Evolutionary conservation across 1,284 basidiomycete species (phyloP).

Genomic region (Singerocomus inundabilis): DNA sequence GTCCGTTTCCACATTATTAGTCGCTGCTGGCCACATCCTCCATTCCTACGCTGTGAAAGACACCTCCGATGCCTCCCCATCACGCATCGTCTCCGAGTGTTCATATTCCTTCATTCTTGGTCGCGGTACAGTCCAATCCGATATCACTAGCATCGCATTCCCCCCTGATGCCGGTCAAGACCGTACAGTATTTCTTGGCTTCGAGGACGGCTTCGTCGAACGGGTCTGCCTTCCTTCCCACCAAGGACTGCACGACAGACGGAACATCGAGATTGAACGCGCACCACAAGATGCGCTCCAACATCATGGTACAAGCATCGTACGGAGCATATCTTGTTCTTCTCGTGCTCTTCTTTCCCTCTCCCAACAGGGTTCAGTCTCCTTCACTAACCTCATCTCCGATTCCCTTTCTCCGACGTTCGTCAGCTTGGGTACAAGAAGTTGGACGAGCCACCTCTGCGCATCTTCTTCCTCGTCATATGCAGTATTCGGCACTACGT

Average conservation of each 20-base stretch:
- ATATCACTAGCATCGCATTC: conserved; percentile 54
- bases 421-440: conserved; percentile 47
- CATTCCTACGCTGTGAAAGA: conserved; percentile 55
- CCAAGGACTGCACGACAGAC: conserved; percentile 1
- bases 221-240: conserved; percentile 39
- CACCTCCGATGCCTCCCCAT: conserved; percentile 38
- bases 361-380: conserved; percentile 52
- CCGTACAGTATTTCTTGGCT: conserved; percentile 55
- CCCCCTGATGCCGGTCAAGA: conserved; percentile 49
- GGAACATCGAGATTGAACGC: conserved; percentile 19
- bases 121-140: conserved; percentile 35
- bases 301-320: conserved; percentile 42
- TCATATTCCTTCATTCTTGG: conserved; percentile 39
- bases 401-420: conserved; percentile 28
- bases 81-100: conserved; percentile 44
- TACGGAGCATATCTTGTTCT: conserved; percentile 55
- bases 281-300: conserved; percentile 27
- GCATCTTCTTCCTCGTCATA: conserved; percentile 51
- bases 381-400: conserved; percentile 38
- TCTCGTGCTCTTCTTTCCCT: conserved; percentile 50
- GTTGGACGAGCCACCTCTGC: conserved; percentile 62
- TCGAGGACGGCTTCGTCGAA: conserved; percentile 59
- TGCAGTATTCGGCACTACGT: conserved; percentile 65
- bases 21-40: conserved; percentile 60
- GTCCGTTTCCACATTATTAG: conserved; percentile 53